phyloP scores from a whole-genome alignment of 2,329 filamentous ascomycete genomes.

The Lizonia empirigonia region DNA sequence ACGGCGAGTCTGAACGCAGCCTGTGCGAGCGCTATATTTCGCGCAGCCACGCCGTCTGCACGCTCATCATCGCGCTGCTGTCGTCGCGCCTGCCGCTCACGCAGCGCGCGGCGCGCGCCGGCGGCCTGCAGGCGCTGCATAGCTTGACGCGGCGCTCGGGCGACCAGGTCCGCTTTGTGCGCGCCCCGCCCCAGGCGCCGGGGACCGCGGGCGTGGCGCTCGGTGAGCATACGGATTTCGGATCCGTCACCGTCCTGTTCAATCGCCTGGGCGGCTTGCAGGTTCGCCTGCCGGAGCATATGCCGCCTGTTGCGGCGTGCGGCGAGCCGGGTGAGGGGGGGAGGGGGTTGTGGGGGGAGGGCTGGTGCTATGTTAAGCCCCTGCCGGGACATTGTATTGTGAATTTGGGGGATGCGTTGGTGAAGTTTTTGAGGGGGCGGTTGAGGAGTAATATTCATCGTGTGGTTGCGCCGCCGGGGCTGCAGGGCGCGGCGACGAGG shows the following conservation, averaged over 20 bases:
- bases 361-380: conserved; percentile 61
- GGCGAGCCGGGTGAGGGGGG: conserved; percentile 13
- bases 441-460: conserved; percentile 55
- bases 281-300: conserved; percentile 52
- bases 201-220: conserved; percentile 44
- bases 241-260: conserved; percentile 61
- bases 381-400: conserved; percentile 55
- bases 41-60: conserved; percentile 54
- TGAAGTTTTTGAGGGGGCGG: conserved; percentile 52
- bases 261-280: conserved; percentile 63
- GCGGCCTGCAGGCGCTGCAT: conserved; percentile 56
- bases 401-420: conserved; percentile 56
- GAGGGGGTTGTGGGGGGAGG: conserved; percentile 31
- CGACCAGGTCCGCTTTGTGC: conserved; percentile 61
- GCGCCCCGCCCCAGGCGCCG: conserved; percentile 52
- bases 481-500: conserved; percentile 48
- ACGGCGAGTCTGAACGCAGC: background rate
- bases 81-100: conserved; percentile 52
- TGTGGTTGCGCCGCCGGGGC: conserved; percentile 56
- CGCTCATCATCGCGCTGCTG: conserved; percentile 52
- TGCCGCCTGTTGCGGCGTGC: conserved; percentile 1
- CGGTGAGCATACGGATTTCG: conserved; percentile 64
- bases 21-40: conserved; percentile 53
- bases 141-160: conserved; percentile 51
- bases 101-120: conserved; percentile 23